Evolutionary conservation across 805 yeast genomes (phyloP).

Genomic region (Scheffersomyces stipitis): DNA sequence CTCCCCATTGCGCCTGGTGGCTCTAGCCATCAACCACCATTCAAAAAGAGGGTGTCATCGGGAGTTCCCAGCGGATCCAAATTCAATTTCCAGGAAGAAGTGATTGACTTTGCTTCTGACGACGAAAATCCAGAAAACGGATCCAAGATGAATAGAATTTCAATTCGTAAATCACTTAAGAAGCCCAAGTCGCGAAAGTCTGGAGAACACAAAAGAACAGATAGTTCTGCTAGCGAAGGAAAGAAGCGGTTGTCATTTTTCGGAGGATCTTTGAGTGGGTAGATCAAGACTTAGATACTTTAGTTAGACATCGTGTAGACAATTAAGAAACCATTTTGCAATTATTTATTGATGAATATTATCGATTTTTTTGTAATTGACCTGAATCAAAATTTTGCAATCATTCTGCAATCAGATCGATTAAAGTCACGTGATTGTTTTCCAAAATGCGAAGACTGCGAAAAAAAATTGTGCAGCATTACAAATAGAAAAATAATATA

Average conservation of each 20-base stretch:
- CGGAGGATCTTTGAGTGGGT: no score
- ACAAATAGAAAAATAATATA: no score
- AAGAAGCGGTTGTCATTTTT: slow-evolving; percentile 25
- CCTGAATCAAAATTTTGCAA: no score
- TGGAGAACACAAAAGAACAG: slow-evolving; percentile 18
- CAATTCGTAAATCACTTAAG: slow-evolving; percentile 39
- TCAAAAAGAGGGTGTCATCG: slow-evolving; percentile 32
- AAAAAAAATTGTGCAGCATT: no score
- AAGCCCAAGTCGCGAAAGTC: slow-evolving; percentile 24
- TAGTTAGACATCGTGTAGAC: no score
- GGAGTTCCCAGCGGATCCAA: slow-evolving; percentile 25
- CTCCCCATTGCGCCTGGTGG: background rate
- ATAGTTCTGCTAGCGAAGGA: slow-evolving; percentile 15
- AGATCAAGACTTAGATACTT: no score
- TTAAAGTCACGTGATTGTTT: no score
- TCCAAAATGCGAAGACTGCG: no score
- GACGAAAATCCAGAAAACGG: slow-evolving; percentile 40
- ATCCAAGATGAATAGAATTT: slow-evolving; percentile 38
- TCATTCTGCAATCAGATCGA: no score
- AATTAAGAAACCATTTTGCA: no score
- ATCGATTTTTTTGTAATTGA: no score
- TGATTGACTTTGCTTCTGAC: slow-evolving; percentile 46
- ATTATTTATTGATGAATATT: no score
- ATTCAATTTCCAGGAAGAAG: slow-evolving; percentile 41
- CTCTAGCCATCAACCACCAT: slow-evolving; percentile 22